Base-by-base conservation (phyloP, 2,329 filamentous ascomycete genomes). In the Alternaria panax region DNA sequence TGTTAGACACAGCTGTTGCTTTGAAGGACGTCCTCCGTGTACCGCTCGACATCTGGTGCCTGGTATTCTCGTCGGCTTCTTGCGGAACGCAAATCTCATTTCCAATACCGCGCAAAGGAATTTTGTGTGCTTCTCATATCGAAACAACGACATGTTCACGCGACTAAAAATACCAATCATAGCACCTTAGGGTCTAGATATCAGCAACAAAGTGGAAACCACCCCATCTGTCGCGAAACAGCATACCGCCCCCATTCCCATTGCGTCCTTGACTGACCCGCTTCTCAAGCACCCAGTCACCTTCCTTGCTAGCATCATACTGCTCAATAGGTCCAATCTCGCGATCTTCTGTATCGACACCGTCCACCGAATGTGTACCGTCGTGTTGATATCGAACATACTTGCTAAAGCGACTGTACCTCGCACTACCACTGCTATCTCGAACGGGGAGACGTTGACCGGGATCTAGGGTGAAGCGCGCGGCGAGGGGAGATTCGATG, bases 231-330 rank as follows among this genome's bases (percentile, higher is more conserved):
- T 69, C 61, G 8, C 59, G 47, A 25, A 64, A 72, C 55, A 72
- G 16, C 63, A 65, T 68, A 3, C 67, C 65, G 6, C 60, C 54
- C 7, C 59, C 57, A 22, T 54, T 48, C 11, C 60, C 59, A 34
- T 60, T 54, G 7, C 58, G 34, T 1, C 57, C 57, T 6, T 46
- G 27, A 51, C 62, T 65, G 7, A 69, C 42, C 45, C 63, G 46
- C 54, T 57, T 61, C 55, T 65, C 65, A 30, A 70, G 16, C 11
- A 36, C 53, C 69, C 69, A 72, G 11, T 70, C 65, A 2, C 24
- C 61, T n/a, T 64, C 61, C 46, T 51, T 62, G 1, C 20, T 47
- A 18, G 11, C 11, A 8, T 59, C 22, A 24, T 63, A 69, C 46
- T 54, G 43, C 47, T 71, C 66, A 22, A 71, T 56, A 1, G 67